Conservation (phyloP, 2,329 filamentous ascomycete genomes). For the Diatrype stigma region DNA sequence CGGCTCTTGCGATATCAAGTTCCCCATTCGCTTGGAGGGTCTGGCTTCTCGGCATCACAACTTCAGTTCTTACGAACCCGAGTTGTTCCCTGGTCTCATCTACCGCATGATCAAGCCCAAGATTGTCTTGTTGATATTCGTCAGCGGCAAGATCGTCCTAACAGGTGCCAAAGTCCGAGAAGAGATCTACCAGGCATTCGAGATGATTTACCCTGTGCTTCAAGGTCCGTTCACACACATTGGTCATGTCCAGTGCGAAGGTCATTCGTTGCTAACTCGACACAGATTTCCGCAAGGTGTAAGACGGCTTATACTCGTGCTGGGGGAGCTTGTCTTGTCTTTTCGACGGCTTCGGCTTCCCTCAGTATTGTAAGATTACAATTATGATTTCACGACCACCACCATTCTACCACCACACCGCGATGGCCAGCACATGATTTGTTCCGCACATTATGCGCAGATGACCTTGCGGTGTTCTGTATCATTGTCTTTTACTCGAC, state of each 20-base stretch:
- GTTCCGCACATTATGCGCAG: conserved; percentile 6
- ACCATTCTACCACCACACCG: neutral
- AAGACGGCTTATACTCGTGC: conserved; percentile 21
- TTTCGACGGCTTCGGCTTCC: conserved; percentile 7
- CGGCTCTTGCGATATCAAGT: conserved; percentile 98
- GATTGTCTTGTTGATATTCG: conserved; percentile 96
- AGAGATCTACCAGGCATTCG: conserved; percentile 95
- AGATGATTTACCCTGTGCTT: conserved; percentile 95
- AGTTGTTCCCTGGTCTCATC: conserved; percentile 97
- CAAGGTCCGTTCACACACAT: conserved; percentile 52
- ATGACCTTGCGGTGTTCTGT: conserved; percentile 15
- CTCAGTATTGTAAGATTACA: conserved; percentile 21
- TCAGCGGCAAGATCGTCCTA: conserved; percentile 95
- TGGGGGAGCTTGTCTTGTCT: conserved; percentile 5
- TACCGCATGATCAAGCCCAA: conserved; percentile 99
- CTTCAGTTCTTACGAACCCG: conserved; percentile 98
- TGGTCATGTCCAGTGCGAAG: conserved; percentile 28
- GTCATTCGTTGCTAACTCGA: neutral
- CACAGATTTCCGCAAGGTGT: conserved; percentile 56
- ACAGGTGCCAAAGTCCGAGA: conserved; percentile 97
- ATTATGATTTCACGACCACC: conserved; percentile 28
- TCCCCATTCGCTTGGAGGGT: conserved; percentile 94
- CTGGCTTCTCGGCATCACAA: conserved; percentile 96
- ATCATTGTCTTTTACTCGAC: conserved; percentile 18
- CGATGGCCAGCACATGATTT: conserved; percentile 9